These are phyloP conservation scores for Globisporangium lucens DNA, from an alignment of 352 stramenopile species.

Conservation along the genomic window DNA sequence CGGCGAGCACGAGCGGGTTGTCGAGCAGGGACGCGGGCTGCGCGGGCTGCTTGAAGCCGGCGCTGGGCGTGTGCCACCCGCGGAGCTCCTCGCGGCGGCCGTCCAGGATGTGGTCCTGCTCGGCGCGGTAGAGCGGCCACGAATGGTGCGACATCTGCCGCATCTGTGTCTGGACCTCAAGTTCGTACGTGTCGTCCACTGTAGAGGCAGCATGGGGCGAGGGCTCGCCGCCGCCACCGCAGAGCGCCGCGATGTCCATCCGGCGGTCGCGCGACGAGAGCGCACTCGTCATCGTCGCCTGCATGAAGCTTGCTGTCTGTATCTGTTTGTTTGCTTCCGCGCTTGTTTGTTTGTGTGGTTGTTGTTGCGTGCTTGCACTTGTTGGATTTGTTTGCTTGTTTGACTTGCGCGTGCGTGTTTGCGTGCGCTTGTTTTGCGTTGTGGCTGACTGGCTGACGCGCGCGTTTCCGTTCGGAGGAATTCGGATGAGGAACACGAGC, in stretches of 20 bases:
- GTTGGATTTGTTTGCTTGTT: not conserved
- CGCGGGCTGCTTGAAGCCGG: slow-evolving; percentile 13
- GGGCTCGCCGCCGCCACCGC: not conserved
- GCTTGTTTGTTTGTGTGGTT: not conserved
- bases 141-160: slow-evolving; percentile 15
- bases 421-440: not conserved
- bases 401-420: not conserved
- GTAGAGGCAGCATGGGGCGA: not conserved
- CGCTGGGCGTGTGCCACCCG: slow-evolving; percentile 26
- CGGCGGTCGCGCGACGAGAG: slow-evolving; percentile 8
- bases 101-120: slow-evolving; percentile 15
- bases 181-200: not conserved
- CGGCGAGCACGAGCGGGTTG: slow-evolving; percentile 4
- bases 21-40: slow-evolving; percentile 5
- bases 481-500: slow-evolving; percentile 8
- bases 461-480: not conserved
- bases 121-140: slow-evolving; percentile 13
- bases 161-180: slow-evolving; percentile 11
- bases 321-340: not conserved
- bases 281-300: not conserved
- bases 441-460: slow-evolving; percentile 4
- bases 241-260: slow-evolving; percentile 17
- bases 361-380: not conserved
- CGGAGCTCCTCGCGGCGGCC: slow-evolving; percentile 23
- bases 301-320: not conserved